Percentiles rank a stretch among this genome's conserved stretches.
These are phyloP conservation scores for Aaosphaeria arxii DNA, from an alignment of 2,329 filamentous ascomycete species.

Conservation along the genomic window DNA sequence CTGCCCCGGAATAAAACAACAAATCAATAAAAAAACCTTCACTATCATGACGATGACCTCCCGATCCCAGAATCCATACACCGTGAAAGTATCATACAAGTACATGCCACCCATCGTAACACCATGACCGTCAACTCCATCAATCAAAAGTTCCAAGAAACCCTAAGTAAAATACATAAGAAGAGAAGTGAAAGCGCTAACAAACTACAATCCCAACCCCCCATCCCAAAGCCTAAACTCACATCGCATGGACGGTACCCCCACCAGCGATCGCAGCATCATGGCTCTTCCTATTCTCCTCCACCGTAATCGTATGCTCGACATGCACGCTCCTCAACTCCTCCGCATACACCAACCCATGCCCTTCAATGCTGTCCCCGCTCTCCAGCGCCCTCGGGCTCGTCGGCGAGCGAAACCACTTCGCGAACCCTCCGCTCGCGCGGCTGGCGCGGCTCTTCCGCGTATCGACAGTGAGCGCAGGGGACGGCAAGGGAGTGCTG, in stretches of 20 bases:
- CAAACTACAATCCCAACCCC: too few relatives aligned
- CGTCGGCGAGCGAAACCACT: constrained; percentile 8
- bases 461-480: constrained; percentile 3
- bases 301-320: constrained; percentile 6
- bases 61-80: too few relatives aligned
- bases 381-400: constrained; percentile 1
- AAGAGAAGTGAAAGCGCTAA: background rate
- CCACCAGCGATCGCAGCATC: background rate
- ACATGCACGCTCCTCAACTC: constrained; percentile 5
- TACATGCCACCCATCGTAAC: background rate
- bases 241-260: background rate
- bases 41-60: too few relatives aligned
- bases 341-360: constrained; percentile 13
- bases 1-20: too few relatives aligned
- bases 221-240: background rate
- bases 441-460: background rate
- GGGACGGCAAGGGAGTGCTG: constrained; percentile 6
- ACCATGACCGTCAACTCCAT: background rate
- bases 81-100: too few relatives aligned
- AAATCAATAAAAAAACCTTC: too few relatives aligned
- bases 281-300: background rate
- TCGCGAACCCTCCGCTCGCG: constrained; percentile 7
- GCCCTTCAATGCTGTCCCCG: constrained; percentile 11
- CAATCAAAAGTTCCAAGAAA: background rate
- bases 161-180: background rate